phyloP scores from a whole-genome alignment of 1,139 yeast genomes.

The Hyphopichia burtonii region DNA sequence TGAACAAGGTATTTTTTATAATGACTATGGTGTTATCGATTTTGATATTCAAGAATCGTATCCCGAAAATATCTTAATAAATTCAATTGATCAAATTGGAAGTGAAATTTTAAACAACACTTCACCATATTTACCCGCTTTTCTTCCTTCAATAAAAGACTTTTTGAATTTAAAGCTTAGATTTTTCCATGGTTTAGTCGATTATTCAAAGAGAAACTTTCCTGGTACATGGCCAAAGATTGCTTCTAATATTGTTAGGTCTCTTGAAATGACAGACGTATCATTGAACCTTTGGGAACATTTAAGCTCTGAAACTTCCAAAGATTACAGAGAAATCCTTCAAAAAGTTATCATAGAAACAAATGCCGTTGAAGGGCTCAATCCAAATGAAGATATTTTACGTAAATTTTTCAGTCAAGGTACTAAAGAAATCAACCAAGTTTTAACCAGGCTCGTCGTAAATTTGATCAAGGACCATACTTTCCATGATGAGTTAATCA shows the following conservation, averaged over 20 bases:
- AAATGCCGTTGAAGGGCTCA: constrained; percentile 3
- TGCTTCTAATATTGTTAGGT: constrained; percentile 38
- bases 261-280: constrained; percentile 58
- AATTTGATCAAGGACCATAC: constrained; percentile 16
- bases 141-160: constrained; percentile 26
- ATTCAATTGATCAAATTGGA: constrained; percentile 50
- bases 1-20: constrained; percentile 76
- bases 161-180: constrained; percentile 24
- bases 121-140: constrained; percentile 33
- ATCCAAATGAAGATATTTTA: constrained; percentile 16
- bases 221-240: constrained; percentile 26
- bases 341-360: constrained; percentile 14
- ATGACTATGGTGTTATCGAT: constrained; percentile 49
- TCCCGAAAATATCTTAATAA: constrained; percentile 38
- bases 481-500: constrained; percentile 23
- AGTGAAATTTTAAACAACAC: constrained; percentile 54
- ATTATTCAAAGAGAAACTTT: constrained; percentile 50
- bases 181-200: constrained; percentile 40
- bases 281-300: constrained; percentile 50
- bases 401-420: constrained; percentile 30
- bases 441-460: constrained; percentile 36
- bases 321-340: constrained; percentile 13
- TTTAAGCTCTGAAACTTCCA: constrained; percentile 20
- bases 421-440: constrained; percentile 30
- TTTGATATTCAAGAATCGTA: constrained; percentile 47